Evolutionary conservation across 2,329 filamentous ascomycete genomes (phyloP).

Genomic region (Helicocarpus griseus): DNA sequence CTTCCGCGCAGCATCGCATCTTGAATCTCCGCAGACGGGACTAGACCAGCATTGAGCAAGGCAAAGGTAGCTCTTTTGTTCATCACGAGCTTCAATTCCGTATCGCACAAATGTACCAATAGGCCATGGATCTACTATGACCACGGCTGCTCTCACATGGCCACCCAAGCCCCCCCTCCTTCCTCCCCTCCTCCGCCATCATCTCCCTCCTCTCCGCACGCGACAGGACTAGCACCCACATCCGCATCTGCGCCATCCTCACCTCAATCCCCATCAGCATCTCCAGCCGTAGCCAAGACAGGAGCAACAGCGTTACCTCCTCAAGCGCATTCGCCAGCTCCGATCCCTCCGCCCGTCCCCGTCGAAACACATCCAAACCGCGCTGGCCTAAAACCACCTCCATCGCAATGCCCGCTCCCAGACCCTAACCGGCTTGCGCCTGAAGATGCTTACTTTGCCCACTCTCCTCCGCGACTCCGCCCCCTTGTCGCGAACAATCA

Average conservation of each 20-base stretch:
- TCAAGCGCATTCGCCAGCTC: constrained; percentile 19
- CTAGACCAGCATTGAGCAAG: background rate
- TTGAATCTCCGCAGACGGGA: too few relatives aligned
- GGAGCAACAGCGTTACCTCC: constrained; percentile 15
- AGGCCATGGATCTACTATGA: constrained; percentile 7
- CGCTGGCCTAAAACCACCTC: constrained; percentile 23
- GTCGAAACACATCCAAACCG: constrained; percentile 39
- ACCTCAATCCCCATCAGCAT: background rate
- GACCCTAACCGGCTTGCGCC: constrained; percentile 66
- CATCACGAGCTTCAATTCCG: background rate
- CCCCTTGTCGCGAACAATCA: constrained; percentile 23
- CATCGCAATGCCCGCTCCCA: constrained; percentile 29
- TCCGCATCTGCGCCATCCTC: background rate
- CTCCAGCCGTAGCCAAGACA: background rate
- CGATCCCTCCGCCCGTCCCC: constrained; percentile 35
- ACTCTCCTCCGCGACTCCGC: constrained; percentile 49
- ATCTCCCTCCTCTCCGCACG: background rate
- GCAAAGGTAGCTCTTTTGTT: background rate
- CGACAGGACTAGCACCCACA: background rate
- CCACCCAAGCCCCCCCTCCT: background rate
- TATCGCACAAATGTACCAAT: background rate
- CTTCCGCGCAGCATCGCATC: background rate
- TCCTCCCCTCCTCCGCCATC: background rate
- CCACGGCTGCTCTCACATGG: constrained; percentile 1
- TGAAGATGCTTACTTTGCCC: constrained; percentile 67